Percentiles rank a stretch among this genome's conserved stretches.
Evolutionary conservation across 768 basidiomycete genomes (phyloP).

Genomic region (Naematelia aurantialba): DNA sequence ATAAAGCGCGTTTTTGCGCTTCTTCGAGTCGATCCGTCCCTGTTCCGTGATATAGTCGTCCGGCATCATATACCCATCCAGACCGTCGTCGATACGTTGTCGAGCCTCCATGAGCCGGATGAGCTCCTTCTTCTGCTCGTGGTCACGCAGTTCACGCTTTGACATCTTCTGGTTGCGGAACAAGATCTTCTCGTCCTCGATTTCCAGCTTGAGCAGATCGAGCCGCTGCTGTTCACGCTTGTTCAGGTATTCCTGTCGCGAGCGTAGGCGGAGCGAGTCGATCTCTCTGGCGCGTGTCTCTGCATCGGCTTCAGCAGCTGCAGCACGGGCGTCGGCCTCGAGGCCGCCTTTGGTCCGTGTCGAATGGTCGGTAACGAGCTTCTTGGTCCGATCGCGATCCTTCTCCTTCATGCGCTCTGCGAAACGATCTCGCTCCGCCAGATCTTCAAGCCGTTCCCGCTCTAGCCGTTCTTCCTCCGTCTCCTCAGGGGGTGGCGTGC

Average conservation of each 20-base stretch:
- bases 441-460: constrained; percentile 70
- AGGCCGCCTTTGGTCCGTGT: constrained; percentile 68
- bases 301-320: constrained; percentile 69
- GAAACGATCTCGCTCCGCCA: constrained; percentile 86
- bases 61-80: constrained; percentile 91
- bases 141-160: constrained; percentile 71
- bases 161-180: constrained; percentile 89
- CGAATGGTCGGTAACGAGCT: constrained; percentile 85
- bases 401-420: constrained; percentile 78
- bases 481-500: constrained; percentile 55
- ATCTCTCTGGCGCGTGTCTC: constrained; percentile 57
- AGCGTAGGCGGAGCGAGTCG: constrained; percentile 76
- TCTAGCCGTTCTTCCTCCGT: constrained; percentile 70
- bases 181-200: constrained; percentile 86
- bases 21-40: constrained; percentile 96
- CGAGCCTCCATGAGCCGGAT: constrained; percentile 88
- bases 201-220: constrained; percentile 85
- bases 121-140: constrained; percentile 88
- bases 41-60: constrained; percentile 98
- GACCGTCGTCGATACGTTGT: constrained; percentile 88
- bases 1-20: constrained; percentile 86
- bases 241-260: constrained; percentile 90
- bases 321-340: constrained; percentile 74
- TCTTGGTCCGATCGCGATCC: constrained; percentile 81
- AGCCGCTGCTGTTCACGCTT: constrained; percentile 96